Evolutionary conservation across 2,329 filamentous ascomycete species (phyloP).

Genomic region (Dactylellina parvicollis): DNA sequence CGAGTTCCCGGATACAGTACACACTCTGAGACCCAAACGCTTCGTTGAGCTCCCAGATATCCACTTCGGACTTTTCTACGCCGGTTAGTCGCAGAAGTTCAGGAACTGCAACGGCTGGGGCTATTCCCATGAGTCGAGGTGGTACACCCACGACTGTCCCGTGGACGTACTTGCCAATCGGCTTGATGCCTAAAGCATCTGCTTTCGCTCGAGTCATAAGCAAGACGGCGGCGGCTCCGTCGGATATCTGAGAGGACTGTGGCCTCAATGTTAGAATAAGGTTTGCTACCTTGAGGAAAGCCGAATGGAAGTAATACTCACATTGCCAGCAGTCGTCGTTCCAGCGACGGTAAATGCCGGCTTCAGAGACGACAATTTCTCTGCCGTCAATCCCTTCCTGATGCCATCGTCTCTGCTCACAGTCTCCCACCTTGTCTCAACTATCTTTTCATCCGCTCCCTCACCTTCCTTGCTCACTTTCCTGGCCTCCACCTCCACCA

Average conservation of each 20-base stretch:
- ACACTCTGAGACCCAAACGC: constrained; percentile 73
- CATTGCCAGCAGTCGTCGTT: constrained; percentile 83
- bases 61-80: constrained; percentile 74
- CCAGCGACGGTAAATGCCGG: constrained; percentile 83
- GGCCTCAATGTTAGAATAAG: background rate
- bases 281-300: background rate
- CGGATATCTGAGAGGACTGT: constrained; percentile 78
- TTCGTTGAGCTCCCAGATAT: constrained; percentile 95
- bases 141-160: constrained; percentile 79
- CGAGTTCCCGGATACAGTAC: constrained; percentile 64
- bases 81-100: constrained; percentile 77
- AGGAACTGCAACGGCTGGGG: constrained; percentile 85
- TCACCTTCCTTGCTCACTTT: constrained; percentile 71
- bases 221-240: constrained; percentile 84
- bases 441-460: constrained; percentile 64
- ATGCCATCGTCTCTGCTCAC: constrained; percentile 84
- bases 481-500: constrained; percentile 74
- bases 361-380: constrained; percentile 81
- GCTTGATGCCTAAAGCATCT: constrained; percentile 75
- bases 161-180: constrained; percentile 85
- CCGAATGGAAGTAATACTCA: constrained; percentile 17
- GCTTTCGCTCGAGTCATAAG: constrained; percentile 87
- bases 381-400: constrained; percentile 72
- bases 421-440: constrained; percentile 70
- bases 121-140: constrained; percentile 94